Percentiles rank a stretch among this genome's conserved stretches.
These are phyloP conservation scores for Eimeria tenella DNA, from an alignment of 169 alveolate genomes.

Conservation along the genomic window DNA sequence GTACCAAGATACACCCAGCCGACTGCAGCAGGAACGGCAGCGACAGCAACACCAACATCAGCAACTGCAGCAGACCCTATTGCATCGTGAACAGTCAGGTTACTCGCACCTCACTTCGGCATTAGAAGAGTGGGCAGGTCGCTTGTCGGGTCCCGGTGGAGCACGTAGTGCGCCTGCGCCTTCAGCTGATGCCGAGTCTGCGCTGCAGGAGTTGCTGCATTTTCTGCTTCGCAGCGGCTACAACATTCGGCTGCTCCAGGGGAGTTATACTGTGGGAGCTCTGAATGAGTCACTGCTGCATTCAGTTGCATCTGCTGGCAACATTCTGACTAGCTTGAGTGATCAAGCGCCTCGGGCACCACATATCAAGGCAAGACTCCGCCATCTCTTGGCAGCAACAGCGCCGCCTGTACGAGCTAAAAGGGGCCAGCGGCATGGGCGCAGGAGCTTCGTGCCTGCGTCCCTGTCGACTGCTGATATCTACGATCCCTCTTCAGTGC, in stretches of 20 bases:
- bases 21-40: slow-evolving; percentile 47
- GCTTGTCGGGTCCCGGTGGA: slow-evolving; percentile 35
- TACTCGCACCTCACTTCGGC: slow-evolving; percentile 41
- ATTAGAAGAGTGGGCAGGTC: slow-evolving; percentile 37
- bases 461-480: slow-evolving; percentile 54
- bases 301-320: slow-evolving; percentile 35
- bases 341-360: slow-evolving; percentile 22
- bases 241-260: slow-evolving; percentile 54
- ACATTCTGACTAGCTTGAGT: background rate
- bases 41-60: slow-evolving; percentile 31
- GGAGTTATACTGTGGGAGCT: slow-evolving; percentile 41
- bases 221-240: slow-evolving; percentile 54
- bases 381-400: slow-evolving; percentile 1
- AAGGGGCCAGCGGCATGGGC: background rate
- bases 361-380: background rate
- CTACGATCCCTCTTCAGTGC: background rate
- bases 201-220: slow-evolving; percentile 58
- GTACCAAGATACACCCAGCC: background rate
- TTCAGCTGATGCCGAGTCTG: slow-evolving; percentile 24
- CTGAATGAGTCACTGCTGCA: slow-evolving; percentile 60
- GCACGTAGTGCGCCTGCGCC: background rate
- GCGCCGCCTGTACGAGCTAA: slow-evolving; percentile 23
- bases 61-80: slow-evolving; percentile 26
- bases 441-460: slow-evolving; percentile 26
- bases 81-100: background rate